Base-by-base conservation (phyloP, 106 monocot genomes). In the Dendrobium nobile region DNA sequence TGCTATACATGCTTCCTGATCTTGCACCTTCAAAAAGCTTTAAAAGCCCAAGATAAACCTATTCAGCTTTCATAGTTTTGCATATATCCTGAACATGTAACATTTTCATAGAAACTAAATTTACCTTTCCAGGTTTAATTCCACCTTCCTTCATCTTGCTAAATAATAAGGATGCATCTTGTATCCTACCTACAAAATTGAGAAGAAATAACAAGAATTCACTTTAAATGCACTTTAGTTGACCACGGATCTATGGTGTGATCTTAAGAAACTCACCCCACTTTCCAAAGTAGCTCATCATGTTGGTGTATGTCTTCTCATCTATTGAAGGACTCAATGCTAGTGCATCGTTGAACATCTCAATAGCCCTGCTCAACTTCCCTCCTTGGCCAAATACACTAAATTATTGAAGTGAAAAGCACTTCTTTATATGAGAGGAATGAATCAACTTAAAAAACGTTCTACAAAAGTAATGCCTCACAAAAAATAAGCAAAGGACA, bases 331-430 rank as follows among this genome's bases (percentile, higher is more conserved):
- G 65, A 42, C 86, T 87, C 72, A 82, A 87, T 17, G 58, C 84
- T 72, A 86, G 82, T 80, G 92, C 95, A 75, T 84, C 78, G 43
- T 82, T 81, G 83, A 99, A 99, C 75, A 95, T 88, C 77, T 95
- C 91, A 84, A 95, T 85, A 75, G 98, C 98, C 80, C 93, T 93
- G 7, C 90, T 88, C 77, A 95, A 78, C 79, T 95, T 98, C 79
- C 98, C 95, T 78, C 92, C 88, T 83, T 89, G 89, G 40, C 98
- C 98, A 95, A 95, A 91, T 61, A 99, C 94, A 85, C 98, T 98
- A 80, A 80, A 89, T 80, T 67, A 77, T 24, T 79, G 64, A 73
- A 80, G 26, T 55, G 20, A 19, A 10, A 81, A 54, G 47, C 13
- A 73, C 31, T 41, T n/a, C 18, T 24, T 80, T 37, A 37, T 37